These are phyloP conservation scores for Helichrysum umbraculigerum DNA, from an alignment of 129 eudicot genomes.

Conservation along the genomic window DNA sequence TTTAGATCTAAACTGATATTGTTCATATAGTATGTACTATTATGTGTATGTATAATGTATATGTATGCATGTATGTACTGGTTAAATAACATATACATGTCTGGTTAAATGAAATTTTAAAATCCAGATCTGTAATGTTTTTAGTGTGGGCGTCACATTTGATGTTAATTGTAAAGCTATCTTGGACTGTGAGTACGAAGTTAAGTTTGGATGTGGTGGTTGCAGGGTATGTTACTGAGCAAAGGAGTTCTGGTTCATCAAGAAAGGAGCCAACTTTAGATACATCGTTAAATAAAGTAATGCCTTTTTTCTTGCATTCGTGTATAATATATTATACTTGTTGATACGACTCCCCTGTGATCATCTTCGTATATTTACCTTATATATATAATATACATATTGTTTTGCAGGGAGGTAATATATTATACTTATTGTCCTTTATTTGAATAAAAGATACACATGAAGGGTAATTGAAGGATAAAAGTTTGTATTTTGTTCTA, in stretches of 20 bases:
- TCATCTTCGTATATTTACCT: conserved; percentile 3
- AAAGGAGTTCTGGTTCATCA: conserved; percentile 51
- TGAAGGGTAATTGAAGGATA: too few relatives aligned
- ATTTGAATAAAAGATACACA: too few relatives aligned
- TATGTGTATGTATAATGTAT: neutral
- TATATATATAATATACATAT: neutral
- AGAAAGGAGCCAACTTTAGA: conserved; percentile 31
- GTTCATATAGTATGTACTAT: neutral
- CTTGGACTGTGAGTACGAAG: conserved; percentile 3
- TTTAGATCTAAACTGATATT: conserved; percentile 24
- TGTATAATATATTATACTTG: neutral
- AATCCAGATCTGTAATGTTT: conserved; percentile 26
- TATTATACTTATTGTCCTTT: too few relatives aligned
- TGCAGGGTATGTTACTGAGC: conserved; percentile 62
- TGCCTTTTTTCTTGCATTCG: conserved; percentile 1
- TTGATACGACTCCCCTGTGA: conserved; percentile 3
- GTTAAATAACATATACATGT: neutral
- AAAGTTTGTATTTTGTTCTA: neutral
- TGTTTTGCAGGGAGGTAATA: conserved; percentile 48
- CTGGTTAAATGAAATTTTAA: neutral
- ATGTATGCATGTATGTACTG: neutral
- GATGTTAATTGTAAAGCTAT: conserved; percentile 10
- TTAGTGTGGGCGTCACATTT: neutral
- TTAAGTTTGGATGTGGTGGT: conserved; percentile 14
- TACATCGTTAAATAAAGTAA: conserved; percentile 12